Percentiles rank a stretch among this genome's conserved stretches.
Evolutionary conservation across 371 early-diverging fungal species (phyloP).

Genomic region (Saksenaea oblongispora): DNA sequence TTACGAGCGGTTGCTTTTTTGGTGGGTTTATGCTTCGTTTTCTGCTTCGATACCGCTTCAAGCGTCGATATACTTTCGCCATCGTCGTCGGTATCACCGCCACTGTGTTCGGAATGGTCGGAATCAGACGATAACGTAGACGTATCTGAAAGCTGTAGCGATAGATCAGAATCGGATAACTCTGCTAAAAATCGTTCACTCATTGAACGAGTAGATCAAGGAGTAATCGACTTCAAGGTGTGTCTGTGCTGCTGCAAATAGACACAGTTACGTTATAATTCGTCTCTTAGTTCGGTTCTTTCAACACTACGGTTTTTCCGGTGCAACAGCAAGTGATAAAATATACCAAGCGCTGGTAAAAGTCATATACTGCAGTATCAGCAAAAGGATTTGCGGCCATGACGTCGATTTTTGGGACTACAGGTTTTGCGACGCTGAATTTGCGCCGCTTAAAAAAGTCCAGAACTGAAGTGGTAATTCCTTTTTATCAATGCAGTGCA

Average conservation of each 20-base stretch:
- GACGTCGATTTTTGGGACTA: too few relatives aligned
- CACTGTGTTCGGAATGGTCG: constrained; percentile 13
- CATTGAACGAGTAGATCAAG: constrained; percentile 14
- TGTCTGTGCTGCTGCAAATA: neutral
- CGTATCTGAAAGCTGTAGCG: constrained; percentile 42
- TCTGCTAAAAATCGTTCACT: constrained; percentile 11
- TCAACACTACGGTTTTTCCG: neutral
- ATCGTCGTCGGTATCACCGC: constrained; percentile 15
- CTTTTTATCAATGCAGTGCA: too few relatives aligned
- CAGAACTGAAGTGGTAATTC: too few relatives aligned
- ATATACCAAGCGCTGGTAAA: neutral
- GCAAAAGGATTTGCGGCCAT: too few relatives aligned
- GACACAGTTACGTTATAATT: neutral
- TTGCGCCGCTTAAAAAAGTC: too few relatives aligned
- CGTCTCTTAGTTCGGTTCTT: neutral
- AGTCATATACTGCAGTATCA: too few relatives aligned
- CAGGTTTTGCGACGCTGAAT: too few relatives aligned
- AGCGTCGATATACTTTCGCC: neutral
- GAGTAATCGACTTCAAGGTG: neutral
- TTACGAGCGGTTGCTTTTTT: constrained; percentile 17
- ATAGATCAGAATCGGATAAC: constrained; percentile 35
- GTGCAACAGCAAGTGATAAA: neutral
- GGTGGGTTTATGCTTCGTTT: constrained; percentile 6
- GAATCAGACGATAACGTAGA: constrained; percentile 46
- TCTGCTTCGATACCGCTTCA: constrained; percentile 5